Evolutionary conservation across 352 stramenopile species (phyloP).

Genomic region (Globisporangium rhizosaccharum): DNA sequence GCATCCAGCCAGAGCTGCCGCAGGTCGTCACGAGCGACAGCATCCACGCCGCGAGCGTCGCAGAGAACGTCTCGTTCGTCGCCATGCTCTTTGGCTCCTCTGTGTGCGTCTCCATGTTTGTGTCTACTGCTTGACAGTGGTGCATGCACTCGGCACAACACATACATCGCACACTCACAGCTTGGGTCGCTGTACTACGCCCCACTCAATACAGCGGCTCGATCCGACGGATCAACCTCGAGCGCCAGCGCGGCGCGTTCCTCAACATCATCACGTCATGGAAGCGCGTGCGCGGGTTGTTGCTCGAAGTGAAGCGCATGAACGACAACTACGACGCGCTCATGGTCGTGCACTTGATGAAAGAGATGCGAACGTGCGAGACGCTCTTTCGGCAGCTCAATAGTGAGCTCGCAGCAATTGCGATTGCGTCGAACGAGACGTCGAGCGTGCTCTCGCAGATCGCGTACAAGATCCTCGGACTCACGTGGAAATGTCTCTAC

Average conservation of each 20-base stretch:
- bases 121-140: background rate
- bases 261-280: conserved; percentile 69
- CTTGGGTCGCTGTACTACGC: background rate
- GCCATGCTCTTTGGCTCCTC: conserved; percentile 72
- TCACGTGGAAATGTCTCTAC: conserved; percentile 61
- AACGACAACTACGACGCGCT: conserved; percentile 55
- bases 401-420: conserved; percentile 48
- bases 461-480: conserved; percentile 55
- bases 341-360: conserved; percentile 68
- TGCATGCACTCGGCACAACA: background rate
- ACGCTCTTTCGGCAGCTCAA: conserved; percentile 74
- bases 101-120: conserved; percentile 27
- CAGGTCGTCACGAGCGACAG: conserved; percentile 66
- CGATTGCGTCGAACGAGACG: conserved; percentile 69
- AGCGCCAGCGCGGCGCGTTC: conserved; percentile 56
- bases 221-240: conserved; percentile 47
- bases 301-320: conserved; percentile 28
- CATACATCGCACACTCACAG: background rate
- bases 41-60: conserved; percentile 52
- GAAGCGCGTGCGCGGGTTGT: conserved; percentile 61
- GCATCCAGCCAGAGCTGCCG: conserved; percentile 60
- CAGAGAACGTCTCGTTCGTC: conserved; percentile 74
- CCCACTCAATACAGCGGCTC: conserved; percentile 20
- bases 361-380: conserved; percentile 79
- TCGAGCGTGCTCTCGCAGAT: conserved; percentile 59